phyloP scores from a whole-genome alignment of 805 yeast genomes.

The Myxozyma neglecta region DNA sequence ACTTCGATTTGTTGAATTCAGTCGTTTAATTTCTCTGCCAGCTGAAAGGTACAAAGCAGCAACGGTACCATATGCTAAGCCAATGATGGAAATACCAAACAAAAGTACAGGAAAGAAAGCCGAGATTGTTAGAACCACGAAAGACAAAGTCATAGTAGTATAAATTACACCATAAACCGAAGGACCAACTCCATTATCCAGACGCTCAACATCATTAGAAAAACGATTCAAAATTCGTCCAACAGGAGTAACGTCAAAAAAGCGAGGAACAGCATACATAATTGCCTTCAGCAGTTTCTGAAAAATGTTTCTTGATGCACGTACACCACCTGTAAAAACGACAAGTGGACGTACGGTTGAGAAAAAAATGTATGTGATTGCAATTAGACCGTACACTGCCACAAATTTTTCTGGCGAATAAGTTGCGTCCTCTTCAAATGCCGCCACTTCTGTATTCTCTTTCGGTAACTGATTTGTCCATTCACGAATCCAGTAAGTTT shows the following conservation, averaged over 20 bases:
- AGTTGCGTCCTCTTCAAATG: not conserved
- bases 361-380: slow-evolving; percentile 53
- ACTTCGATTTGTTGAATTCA: slow-evolving; percentile 82
- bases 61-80: slow-evolving; percentile 60
- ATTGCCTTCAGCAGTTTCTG: slow-evolving; percentile 62
- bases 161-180: slow-evolving; percentile 69
- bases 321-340: slow-evolving; percentile 66
- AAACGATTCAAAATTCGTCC: slow-evolving; percentile 96
- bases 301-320: slow-evolving; percentile 77
- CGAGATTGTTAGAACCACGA: slow-evolving; percentile 69
- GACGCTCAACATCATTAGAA: slow-evolving; percentile 88
- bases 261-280: slow-evolving; percentile 75
- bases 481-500: slow-evolving; percentile 19
- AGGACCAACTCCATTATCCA: slow-evolving; percentile 88
- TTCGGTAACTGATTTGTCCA: slow-evolving; percentile 16
- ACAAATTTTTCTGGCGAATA: slow-evolving; percentile 7
- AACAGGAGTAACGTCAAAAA: slow-evolving; percentile 91
- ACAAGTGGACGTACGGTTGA: slow-evolving; percentile 50
- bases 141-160: slow-evolving; percentile 63
- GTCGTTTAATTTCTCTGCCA: slow-evolving; percentile 88
- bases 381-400: slow-evolving; percentile 60
- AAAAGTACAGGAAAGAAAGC: slow-evolving; percentile 81
- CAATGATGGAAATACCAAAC: slow-evolving; percentile 66
- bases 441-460: slow-evolving; percentile 1
- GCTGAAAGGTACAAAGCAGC: slow-evolving; percentile 74